Evolutionary conservation across 768 basidiomycete species (phyloP).

Genomic region (Xanthoconium purpureum): DNA sequence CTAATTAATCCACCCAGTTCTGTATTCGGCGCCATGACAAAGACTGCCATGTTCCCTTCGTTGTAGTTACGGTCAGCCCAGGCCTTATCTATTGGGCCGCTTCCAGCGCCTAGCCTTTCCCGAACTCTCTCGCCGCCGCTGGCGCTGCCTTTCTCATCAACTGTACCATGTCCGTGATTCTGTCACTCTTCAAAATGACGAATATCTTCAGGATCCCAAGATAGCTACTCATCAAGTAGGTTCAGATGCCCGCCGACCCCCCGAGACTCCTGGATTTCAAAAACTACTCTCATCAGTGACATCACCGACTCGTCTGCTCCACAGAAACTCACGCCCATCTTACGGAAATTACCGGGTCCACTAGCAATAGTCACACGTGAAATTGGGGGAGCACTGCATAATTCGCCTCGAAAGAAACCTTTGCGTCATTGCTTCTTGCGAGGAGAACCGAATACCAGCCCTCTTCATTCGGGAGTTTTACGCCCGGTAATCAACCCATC

Average conservation of each 20-base stretch:
- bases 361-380: constrained; percentile 60
- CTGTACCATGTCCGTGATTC: constrained; percentile 67
- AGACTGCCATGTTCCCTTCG: constrained; percentile 78
- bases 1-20: constrained; percentile 53
- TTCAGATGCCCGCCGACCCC: constrained; percentile 61
- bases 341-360: constrained; percentile 46
- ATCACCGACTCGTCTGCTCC: constrained; percentile 4
- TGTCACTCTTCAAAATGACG: constrained; percentile 1
- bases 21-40: constrained; percentile 81
- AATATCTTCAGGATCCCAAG: constrained; percentile 69
- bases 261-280: constrained; percentile 7
- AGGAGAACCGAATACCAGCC: constrained; percentile 33
- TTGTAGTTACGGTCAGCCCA: constrained; percentile 73
- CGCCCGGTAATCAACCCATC: background rate
- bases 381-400: constrained; percentile 82
- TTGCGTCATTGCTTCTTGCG: constrained; percentile 59
- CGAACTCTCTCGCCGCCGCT: constrained; percentile 71
- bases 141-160: constrained; percentile 78
- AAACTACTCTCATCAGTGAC: background rate
- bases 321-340: constrained; percentile 8
- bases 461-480: background rate
- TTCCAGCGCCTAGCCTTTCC: constrained; percentile 47
- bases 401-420: constrained; percentile 80
- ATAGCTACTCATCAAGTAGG: constrained; percentile 72
- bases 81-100: constrained; percentile 43